Base-by-base conservation (phyloP, 2,329 filamentous ascomycete species). In the Cucurbitaria berberidis region DNA sequence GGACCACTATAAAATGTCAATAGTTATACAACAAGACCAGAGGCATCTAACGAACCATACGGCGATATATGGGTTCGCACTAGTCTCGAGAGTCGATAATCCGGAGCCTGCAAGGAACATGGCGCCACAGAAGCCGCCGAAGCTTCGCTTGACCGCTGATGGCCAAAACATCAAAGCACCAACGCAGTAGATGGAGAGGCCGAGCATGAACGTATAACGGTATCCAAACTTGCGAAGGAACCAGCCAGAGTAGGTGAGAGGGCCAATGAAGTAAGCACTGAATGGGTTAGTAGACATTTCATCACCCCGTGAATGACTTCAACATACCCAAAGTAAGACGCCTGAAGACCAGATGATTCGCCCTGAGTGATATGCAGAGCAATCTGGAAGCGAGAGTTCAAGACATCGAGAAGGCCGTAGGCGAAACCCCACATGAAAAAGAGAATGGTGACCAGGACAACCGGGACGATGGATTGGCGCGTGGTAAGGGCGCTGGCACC, bases 161-260 rank as follows among this genome's bases (percentile, higher is more conserved):
- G 90, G 90, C 90, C 90, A 95, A 76, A 93, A 93, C 76, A 92
- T 91, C 59, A 93, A 85, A 30, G 89, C 90, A 59, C 83, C 81
- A 63, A 87, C 82, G 54, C 81, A 83, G 72, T 91, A 90, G 39
- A 91, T 81, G 51, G 76, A 80, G 6, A 92, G 80, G 32, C 89
- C 90, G 24, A 87, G 80, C 54, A 95, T 93, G 63, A 95, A 93
- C 0, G 89, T 91, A 36, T 86, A 86, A 61, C 91, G 89, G 77
- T 91, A 95, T 3, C 91, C 91, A 45, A 88, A 90, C 52, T 84
- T 83, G 18, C 89, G 84, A 7, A 95, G 79, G 56, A 93, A 79
- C 76, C 80, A 83, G 40, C 80, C 81, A 43, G 81, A 81, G 57
- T 82, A 81, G 21, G 79, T 81, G 19, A 84, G 69, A 26, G 81